These are phyloP conservation scores for Caulochytrium protostelioides DNA, from an alignment of 371 early-diverging fungal genomes.

Conservation along the genomic window DNA sequence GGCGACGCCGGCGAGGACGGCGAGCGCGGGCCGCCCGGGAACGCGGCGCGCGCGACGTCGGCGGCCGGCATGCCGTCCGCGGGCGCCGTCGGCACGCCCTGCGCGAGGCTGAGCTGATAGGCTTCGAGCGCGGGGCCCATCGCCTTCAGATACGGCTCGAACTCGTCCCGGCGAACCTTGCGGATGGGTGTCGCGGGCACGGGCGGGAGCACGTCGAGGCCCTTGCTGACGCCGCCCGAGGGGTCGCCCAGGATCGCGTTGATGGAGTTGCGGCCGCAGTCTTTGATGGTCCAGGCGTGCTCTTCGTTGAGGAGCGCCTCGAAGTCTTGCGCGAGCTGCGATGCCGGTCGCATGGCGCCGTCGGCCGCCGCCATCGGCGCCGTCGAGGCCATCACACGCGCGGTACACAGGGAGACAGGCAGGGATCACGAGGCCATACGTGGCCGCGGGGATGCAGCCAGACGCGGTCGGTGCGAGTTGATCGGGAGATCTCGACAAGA, in stretches of 20 bases:
- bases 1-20: slow-evolving; percentile 1
- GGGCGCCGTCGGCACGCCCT: slow-evolving; percentile 14
- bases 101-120: slow-evolving; percentile 16
- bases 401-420: no score
- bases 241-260: slow-evolving; percentile 8
- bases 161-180: slow-evolving; percentile 17
- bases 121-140: slow-evolving; percentile 19
- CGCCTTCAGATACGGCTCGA: slow-evolving; percentile 21
- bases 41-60: slow-evolving; percentile 2
- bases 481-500: no score
- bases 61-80: slow-evolving; percentile 16
- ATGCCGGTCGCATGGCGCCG: no score
- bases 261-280: slow-evolving; percentile 23
- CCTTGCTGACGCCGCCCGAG: slow-evolving; percentile 1
- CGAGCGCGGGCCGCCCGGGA: slow-evolving; percentile 6
- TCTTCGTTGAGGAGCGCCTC: slow-evolving; percentile 14
- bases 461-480: no score
- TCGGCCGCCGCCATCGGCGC: no score
- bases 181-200: slow-evolving; percentile 15
- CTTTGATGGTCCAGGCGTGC: slow-evolving; percentile 15
- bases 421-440: no score
- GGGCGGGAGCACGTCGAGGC: slow-evolving; percentile 14
- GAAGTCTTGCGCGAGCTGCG: no score
- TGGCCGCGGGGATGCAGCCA: no score
- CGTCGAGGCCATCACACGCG: no score